Evolutionary conservation across 2,329 filamentous ascomycete genomes (phyloP), one percentile per base, ranked within the genome.

Genomic region (Fusarium succisae): DNA sequence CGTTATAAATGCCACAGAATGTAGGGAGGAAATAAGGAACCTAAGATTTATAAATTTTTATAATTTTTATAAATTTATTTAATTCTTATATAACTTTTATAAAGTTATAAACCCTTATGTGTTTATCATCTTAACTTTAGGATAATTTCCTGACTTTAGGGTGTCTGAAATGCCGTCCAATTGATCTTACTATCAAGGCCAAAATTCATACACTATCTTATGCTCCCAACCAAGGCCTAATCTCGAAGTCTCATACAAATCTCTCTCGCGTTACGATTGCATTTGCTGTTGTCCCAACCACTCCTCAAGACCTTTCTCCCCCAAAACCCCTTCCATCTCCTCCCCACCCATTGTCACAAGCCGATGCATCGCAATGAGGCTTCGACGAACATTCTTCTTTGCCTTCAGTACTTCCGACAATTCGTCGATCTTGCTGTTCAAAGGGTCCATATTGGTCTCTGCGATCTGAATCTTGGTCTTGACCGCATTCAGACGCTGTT

Each of bases 101-200:
- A 15, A 43, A 43, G 14, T 43, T 15, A 43, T 10, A 24, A n/a
- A 6, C 1, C 41, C 15, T 43, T 17, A 43, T 22, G 13, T 17
- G 4, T n/a, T 14, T n/a, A 17, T 5, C 6, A 0, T 43, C 14
- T n/a, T 24, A 24, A 1, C 0, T 43, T 24, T 43, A 24, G 8
- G 14, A 9, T 43, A 24, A 17, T 24, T 2, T n/a, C 13, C 13
- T 5, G 8, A 41, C 13, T 10, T n/a, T 41, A 41, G 39, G 22
- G 0, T 9, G 22, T n/a, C 22, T 43, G 32, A 35, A 35, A 15
- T 35, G 6, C 32, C 39, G 13, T n/a, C n/a, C 39, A n/a, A 43
- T 15, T 14, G n/a, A 15, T 43, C 13, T 24, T 1, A 43, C 15
- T 43, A 24, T 6, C 5, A 24, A 24, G 8, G 14, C 41, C 22